Conservation (phyloP, 169 alveolate genomes). For the Plasmodium falciparum region DNA sequence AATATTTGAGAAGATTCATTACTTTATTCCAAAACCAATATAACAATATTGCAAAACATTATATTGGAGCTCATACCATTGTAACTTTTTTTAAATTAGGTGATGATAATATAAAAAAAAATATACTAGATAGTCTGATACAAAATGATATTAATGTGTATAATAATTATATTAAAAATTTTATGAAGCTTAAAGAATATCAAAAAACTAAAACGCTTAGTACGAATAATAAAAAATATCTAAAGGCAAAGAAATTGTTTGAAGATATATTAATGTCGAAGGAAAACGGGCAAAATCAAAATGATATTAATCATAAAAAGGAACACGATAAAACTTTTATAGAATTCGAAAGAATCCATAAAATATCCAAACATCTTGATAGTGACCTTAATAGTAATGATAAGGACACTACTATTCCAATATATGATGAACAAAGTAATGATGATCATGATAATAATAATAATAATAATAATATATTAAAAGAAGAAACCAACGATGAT, state of each 20-base stretch:
- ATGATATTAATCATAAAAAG: background rate
- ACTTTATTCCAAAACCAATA: conserved; percentile 49
- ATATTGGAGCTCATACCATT: conserved; percentile 44
- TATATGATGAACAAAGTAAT: background rate
- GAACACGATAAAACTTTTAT: background rate
- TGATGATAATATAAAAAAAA: conserved; percentile 37
- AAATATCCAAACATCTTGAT: background rate
- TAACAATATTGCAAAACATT: conserved; percentile 47
- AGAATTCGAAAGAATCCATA: background rate
- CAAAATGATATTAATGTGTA: conserved; percentile 39
- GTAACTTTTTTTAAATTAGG: conserved; percentile 70
- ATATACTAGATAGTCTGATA: conserved; percentile 35
- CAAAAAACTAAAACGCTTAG: conserved; percentile 42
- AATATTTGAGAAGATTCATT: conserved; percentile 34
- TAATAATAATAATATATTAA: background rate
- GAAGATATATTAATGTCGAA: conserved; percentile 29
- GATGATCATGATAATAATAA: background rate
- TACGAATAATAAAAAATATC: conserved; percentile 44
- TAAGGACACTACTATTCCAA: background rate
- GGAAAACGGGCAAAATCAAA: background rate
- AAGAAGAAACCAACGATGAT: background rate
- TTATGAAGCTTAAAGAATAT: conserved; percentile 69
- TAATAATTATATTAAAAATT: conserved; percentile 41
- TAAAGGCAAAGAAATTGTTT: conserved; percentile 71
- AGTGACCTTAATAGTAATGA: background rate